Base-by-base conservation (phyloP, 176 grass and related monocot genomes). In the Bothriochloa decipiens region DNA sequence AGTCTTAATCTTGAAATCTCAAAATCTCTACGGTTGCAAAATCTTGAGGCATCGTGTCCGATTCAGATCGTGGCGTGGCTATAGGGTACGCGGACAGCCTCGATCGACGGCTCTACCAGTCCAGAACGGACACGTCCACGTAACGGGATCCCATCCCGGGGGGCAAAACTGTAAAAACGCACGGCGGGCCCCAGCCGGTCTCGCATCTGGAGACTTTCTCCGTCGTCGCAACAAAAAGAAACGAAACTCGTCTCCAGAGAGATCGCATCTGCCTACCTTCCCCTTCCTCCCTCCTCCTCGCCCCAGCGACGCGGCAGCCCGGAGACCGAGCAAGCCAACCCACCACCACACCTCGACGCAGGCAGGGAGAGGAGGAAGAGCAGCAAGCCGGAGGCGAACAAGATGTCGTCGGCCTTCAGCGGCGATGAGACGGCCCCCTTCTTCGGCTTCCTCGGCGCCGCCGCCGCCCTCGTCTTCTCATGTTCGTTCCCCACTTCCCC, bases 391-490 rank as follows among this genome's bases (percentile, higher is more conserved):
- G 12, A 46, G 29, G 0, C 62, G 13, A 90, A 42, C 8, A 42
- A 49, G 77, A 93, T 95, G 93, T 88, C 87, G 83, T 93, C 93
- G 58, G 85, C 47, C 74, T 98, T 98, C 87, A 98, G 96, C 89
- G 96, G 96, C 53, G 96, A 98, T 87, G 96, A 96, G 83, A 98
- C 96, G 2, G 96, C 96, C 16, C 96, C 96, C 72, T 98, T 98
- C 93, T 98, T 98, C 88, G 96, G 96, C 64, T 98, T 98, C 87
- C 96, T 98, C 81, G 96, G 96, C 77, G 96, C 96, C 65, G 96
- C 96, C 53, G 86, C 91, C 3, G 96, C 96, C 40, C 96, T 98
- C 22, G 86, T 98, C 70, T 98, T 98, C 93, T 98, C 96, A 71
- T 98, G 94, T 96, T 67, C 52, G 89, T 7, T 12, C 33, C 27